phyloP scores from a whole-genome alignment of 805 yeast species.

The Wickerhamomyces alni region DNA sequence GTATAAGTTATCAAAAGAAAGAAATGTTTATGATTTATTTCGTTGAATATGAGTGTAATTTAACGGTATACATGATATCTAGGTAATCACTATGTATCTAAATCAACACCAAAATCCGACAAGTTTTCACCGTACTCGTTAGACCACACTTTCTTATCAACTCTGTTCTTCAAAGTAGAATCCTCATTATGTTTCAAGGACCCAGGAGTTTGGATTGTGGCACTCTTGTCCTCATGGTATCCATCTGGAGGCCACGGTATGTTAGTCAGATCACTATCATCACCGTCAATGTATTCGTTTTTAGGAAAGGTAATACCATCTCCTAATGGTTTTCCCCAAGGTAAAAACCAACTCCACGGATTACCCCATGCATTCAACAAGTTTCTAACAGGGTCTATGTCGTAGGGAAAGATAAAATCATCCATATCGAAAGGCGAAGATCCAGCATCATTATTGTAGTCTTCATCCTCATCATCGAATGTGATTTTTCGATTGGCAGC shows the following conservation, averaged over 20 bases:
- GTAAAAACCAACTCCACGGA: conserved; percentile 61
- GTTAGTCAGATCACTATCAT: conserved; percentile 51
- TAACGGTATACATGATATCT: no score
- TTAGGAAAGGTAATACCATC: conserved; percentile 54
- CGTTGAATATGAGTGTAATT: no score
- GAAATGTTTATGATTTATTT: no score
- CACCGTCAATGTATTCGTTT: conserved; percentile 42
- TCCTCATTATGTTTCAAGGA: conserved; percentile 14
- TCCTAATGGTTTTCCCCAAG: conserved; percentile 60
- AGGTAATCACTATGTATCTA: conserved; percentile 58
- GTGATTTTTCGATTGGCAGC: conserved; percentile 8
- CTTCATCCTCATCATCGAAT: conserved; percentile 8
- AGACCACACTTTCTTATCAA: conserved; percentile 48
- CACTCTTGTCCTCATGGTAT: conserved; percentile 34
- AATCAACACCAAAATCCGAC: conserved; percentile 84
- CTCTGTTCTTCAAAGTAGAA: conserved; percentile 24
- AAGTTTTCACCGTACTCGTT: conserved; percentile 81
- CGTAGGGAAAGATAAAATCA: conserved; percentile 80
- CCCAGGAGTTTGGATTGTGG: not conserved
- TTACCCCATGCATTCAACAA: conserved; percentile 48
- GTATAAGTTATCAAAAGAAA: no score
- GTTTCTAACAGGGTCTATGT: conserved; percentile 56
- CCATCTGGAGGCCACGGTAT: conserved; percentile 96
- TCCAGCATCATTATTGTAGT: not conserved
- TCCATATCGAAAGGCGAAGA: conserved; percentile 41